Base-by-base conservation (phyloP, 2,329 filamentous ascomycete species). In the Talaromyces piceae region DNA sequence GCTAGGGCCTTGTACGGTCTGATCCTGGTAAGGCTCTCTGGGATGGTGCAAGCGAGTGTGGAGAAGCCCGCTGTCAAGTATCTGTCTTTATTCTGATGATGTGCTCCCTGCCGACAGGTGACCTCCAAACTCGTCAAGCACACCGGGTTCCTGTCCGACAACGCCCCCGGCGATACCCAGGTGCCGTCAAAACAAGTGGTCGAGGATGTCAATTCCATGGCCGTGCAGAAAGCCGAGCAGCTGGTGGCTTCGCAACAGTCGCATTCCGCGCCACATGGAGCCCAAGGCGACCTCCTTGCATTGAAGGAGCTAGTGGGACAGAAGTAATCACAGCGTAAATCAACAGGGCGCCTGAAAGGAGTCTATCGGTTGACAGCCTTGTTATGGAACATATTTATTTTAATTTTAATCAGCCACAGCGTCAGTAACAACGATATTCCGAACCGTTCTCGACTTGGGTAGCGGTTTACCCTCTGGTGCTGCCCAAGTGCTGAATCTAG, bases 1-100 rank as follows among this genome's bases (percentile, higher is more conserved):
- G 70, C 97, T 55, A 83, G 93, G 55, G 93, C 91, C 1, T 95
- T 90, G 67, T 97, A 95, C 68, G 93, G 93, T 5, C 73, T 98
- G 54, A 93, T 91, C 67, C 68, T 91, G 68, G 85, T 90, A 69
- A 62, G 79, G 58, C n/a, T 8, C 7, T 41, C 46, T 23, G n/a
- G n/a, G n/a, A n/a, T n/a, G n/a, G n/a, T n/a, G n/a, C n/a, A n/a
- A n/a, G n/a, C n/a, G n/a, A n/a, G n/a, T n/a, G n/a, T n/a, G n/a
- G n/a, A n/a, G n/a, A n/a, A n/a, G n/a, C n/a, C n/a, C n/a, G n/a
- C n/a, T 37, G 8, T 37, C 16, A 37, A 37, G 7, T 37, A 37
- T 9, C 33, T 37, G 33, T 37, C n/a, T n/a, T n/a, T n/a, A n/a
- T n/a, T n/a, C 33, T 37, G 18, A 23, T 45, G 22, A 45, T 30